Evolutionary conservation across 75 land plant genomes (phyloP).

Genomic region (Cupressus sempervirens): DNA sequence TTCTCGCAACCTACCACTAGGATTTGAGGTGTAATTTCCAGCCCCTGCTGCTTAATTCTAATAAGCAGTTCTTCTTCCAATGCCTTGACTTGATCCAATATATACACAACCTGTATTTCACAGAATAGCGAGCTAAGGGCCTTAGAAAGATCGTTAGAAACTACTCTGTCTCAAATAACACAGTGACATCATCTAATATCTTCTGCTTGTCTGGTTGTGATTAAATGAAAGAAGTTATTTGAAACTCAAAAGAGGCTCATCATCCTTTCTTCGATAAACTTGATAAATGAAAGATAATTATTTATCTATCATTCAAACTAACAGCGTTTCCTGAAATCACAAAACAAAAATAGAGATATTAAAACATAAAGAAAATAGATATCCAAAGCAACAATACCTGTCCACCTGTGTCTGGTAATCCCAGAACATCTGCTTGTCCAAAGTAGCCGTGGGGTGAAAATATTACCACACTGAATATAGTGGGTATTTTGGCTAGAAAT

Average conservation of each 20-base stretch:
- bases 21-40: slow-evolving; percentile 52
- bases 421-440: slow-evolving; percentile 93
- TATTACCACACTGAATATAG: slow-evolving; percentile 75
- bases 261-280: background rate
- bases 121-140: background rate
- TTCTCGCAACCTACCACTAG: slow-evolving; percentile 45
- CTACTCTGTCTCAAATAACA: background rate
- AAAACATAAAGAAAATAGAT: background rate
- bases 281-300: background rate
- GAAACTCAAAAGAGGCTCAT: background rate
- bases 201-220: background rate
- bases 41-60: slow-evolving; percentile 54
- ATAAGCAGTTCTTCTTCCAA: slow-evolving; percentile 55
- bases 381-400: slow-evolving; percentile 46
- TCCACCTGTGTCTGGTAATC: slow-evolving; percentile 99
- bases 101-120: slow-evolving; percentile 54
- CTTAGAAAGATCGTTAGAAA: background rate
- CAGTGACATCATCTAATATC: background rate
- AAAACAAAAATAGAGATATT: background rate
- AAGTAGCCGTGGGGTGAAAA: slow-evolving; percentile 97
- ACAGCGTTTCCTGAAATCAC: background rate
- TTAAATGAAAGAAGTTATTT: background rate
- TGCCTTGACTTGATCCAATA: slow-evolving; percentile 75
- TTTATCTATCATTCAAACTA: background rate
- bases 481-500: slow-evolving; percentile 71